Percentiles rank a stretch among this genome's conserved stretches.
Evolutionary conservation across 2,329 filamentous ascomycete species (phyloP).

Genomic region (Alternaria rosae): DNA sequence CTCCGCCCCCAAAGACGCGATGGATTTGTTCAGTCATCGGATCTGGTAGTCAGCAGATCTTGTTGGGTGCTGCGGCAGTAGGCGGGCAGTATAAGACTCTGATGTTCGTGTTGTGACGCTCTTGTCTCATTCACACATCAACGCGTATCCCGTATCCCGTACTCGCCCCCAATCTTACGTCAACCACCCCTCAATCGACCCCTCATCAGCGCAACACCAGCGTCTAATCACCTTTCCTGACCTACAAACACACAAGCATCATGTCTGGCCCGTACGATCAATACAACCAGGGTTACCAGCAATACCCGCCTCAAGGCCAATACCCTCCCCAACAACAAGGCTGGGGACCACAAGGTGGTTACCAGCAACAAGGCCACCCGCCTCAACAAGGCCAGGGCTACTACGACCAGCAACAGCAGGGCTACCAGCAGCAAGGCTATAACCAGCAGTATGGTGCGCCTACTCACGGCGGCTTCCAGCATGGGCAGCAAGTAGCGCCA

Average conservation of each 20-base stretch:
- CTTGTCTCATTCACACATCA: slow-evolving; percentile 17
- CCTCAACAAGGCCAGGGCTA: slow-evolving; percentile 39
- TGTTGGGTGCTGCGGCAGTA: slow-evolving; percentile 27
- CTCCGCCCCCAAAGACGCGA: slow-evolving; percentile 38
- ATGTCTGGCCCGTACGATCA: slow-evolving; percentile 64
- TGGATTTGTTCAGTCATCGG: slow-evolving; percentile 33
- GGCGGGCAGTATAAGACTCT: slow-evolving; percentile 25
- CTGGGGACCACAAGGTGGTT: slow-evolving; percentile 42
- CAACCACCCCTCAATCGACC: slow-evolving; percentile 22
- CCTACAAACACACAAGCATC: slow-evolving; percentile 20
- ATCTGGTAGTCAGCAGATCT: slow-evolving; percentile 35
- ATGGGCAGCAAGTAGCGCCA: slow-evolving; percentile 48
- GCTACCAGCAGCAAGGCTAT: slow-evolving; percentile 36
- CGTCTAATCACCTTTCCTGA: not conserved
- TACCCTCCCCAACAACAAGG: slow-evolving; percentile 40
- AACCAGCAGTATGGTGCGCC: slow-evolving; percentile 56
- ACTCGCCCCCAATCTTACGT: slow-evolving; percentile 20
- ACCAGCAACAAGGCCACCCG: slow-evolving; percentile 40
- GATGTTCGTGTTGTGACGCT: slow-evolving; percentile 12
- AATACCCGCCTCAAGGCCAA: slow-evolving; percentile 45
- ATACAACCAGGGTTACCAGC: slow-evolving; percentile 49
- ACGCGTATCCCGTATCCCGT: slow-evolving; percentile 9
- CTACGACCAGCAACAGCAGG: slow-evolving; percentile 46
- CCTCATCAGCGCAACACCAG: slow-evolving; percentile 14
- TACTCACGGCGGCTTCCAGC: slow-evolving; percentile 58